These are phyloP conservation scores for Trypanosoma cruzi DNA, from an alignment of 208 protist species.

Conservation along the genomic window DNA sequence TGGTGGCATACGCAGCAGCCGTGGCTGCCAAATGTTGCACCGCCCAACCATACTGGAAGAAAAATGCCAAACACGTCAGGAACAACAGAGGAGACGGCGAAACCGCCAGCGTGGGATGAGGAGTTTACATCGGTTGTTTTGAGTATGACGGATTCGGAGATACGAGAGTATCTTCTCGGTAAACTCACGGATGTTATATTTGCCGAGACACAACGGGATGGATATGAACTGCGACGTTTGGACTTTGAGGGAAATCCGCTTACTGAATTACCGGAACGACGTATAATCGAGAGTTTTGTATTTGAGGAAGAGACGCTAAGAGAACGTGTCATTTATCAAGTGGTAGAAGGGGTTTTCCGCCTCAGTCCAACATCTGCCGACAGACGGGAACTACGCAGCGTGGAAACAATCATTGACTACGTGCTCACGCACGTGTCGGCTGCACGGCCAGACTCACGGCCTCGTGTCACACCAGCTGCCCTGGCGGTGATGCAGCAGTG, in stretches of 20 bases:
- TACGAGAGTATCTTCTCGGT: constrained; percentile 67
- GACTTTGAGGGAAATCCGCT: constrained; percentile 94
- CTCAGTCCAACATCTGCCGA: constrained; percentile 75
- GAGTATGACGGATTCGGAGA: constrained; percentile 73
- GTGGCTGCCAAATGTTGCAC: constrained; percentile 85
- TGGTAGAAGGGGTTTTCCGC: constrained; percentile 89
- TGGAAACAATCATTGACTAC: constrained; percentile 85
- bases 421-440: constrained; percentile 82
- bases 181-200: constrained; percentile 91
- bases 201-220: constrained; percentile 84
- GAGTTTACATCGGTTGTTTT: constrained; percentile 79
- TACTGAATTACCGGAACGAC: constrained; percentile 82
- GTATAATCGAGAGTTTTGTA: constrained; percentile 89
- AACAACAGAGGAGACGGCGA: constrained; percentile 36
- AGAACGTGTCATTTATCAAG: constrained; percentile 83
- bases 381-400: constrained; percentile 79
- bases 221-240: constrained; percentile 90
- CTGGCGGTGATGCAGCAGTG: constrained; percentile 60
- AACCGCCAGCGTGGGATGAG: constrained; percentile 79
- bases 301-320: constrained; percentile 91
- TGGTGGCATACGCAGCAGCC: constrained; percentile 94
- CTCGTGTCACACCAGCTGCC: constrained; percentile 60
- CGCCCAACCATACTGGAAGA: constrained; percentile 38
- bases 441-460: constrained; percentile 32
- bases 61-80: not conserved